phyloP scores from a whole-genome alignment of 805 yeast species.

The Ogataea salicorniae region DNA sequence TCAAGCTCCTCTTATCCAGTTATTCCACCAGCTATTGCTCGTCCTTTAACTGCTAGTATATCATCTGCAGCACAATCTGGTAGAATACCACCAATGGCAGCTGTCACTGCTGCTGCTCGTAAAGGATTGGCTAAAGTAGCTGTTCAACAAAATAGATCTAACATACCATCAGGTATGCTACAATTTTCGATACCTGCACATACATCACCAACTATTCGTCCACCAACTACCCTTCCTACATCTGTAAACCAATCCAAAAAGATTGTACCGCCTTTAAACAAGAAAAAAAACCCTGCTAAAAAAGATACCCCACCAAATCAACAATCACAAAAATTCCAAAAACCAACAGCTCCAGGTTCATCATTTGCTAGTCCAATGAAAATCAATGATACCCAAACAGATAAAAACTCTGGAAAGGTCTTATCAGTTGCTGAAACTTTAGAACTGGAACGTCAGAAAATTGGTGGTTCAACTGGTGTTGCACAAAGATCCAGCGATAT shows the following conservation, averaged over 20 bases:
- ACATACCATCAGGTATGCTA: conserved; percentile 9
- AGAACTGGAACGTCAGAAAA: conserved; percentile 47
- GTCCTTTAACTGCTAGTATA: background rate
- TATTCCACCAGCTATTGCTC: background rate
- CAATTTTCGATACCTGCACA: conserved; percentile 12
- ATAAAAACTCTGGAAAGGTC: conserved; percentile 13
- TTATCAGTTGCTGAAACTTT: conserved; percentile 57
- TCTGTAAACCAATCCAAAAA: background rate
- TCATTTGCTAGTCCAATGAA: background rate
- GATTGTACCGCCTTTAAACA: background rate
- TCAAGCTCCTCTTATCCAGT: background rate
- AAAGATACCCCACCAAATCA: background rate
- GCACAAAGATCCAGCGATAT: background rate
- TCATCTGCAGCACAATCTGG: conserved; percentile 9
- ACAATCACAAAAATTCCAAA: conserved; percentile 14
- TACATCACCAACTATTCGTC: conserved; percentile 6
- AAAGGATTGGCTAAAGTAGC: conserved; percentile 22
- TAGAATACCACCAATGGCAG: conserved; percentile 22
- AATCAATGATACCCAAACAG: background rate
- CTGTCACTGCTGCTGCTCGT: conserved; percentile 20
- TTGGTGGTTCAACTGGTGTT: conserved; percentile 9
- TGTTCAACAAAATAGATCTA: conserved; percentile 15
- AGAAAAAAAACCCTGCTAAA: background rate
- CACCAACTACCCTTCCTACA: conserved; percentile 1
- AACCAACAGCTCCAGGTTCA: conserved; percentile 4